phyloP scores from a whole-genome alignment of 169 alveolate species.

The Cytauxzoon felis region DNA sequence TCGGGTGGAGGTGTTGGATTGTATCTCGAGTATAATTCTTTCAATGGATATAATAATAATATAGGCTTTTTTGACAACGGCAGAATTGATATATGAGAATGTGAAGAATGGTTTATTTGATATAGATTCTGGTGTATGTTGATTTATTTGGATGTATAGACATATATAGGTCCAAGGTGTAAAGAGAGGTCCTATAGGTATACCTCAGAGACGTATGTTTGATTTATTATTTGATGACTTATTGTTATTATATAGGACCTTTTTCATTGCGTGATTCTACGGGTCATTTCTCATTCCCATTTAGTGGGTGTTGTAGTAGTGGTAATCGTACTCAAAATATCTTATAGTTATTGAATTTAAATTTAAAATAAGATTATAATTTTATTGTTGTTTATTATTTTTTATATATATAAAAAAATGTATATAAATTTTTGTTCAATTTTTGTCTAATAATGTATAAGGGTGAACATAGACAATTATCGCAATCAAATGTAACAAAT shows the following conservation, averaged over 20 bases:
- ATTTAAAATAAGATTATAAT: background rate
- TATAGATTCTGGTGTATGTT: constrained; percentile 59
- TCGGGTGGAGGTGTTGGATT: too few relatives aligned
- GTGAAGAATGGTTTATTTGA: constrained; percentile 61
- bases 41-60: too few relatives aligned
- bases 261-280: constrained; percentile 15
- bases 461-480: constrained; percentile 4
- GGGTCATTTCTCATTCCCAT: background rate
- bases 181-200: constrained; percentile 29
- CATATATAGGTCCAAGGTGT: constrained; percentile 29
- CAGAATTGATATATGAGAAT: constrained; percentile 57
- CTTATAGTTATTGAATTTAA: background rate
- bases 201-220: constrained; percentile 13
- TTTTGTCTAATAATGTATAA: constrained; percentile 14
- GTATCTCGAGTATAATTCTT: too few relatives aligned
- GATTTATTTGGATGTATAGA: background rate
- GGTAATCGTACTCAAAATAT: background rate
- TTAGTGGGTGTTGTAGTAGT: constrained; percentile 10
- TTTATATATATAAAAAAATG: background rate
- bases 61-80: constrained; percentile 59
- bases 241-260: constrained; percentile 3
- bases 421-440: background rate
- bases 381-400: background rate
- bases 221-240: background rate
- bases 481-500: constrained; percentile 19